phyloP scores from a whole-genome alignment of 371 early-diverging fungal genomes.

The Mucor indicus region DNA sequence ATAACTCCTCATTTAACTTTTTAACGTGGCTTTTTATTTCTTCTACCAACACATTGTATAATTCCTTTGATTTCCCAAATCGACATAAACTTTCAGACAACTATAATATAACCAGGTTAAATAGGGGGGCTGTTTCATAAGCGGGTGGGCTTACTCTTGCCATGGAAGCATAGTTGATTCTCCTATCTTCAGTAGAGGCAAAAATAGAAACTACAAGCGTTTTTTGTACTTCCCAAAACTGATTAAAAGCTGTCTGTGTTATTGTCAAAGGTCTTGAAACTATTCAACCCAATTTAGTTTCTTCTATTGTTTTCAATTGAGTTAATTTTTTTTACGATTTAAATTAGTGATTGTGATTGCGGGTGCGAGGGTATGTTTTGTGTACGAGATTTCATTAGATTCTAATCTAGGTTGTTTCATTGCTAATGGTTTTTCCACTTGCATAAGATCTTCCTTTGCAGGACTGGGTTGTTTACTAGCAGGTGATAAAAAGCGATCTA shows the following conservation, averaged over 20 bases:
- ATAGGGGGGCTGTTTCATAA: too few relatives aligned
- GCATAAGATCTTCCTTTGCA: slow-evolving; percentile 10
- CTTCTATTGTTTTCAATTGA: background rate
- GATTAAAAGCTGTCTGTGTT: slow-evolving; percentile 59
- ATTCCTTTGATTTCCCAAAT: slow-evolving; percentile 62
- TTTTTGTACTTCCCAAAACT: slow-evolving; percentile 62
- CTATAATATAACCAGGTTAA: background rate
- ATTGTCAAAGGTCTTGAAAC: slow-evolving; percentile 56
- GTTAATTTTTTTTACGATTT: slow-evolving; percentile 44
- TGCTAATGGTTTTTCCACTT: background rate
- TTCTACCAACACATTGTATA: slow-evolving; percentile 60
- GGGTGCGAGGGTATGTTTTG: slow-evolving; percentile 3
- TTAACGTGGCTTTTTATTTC: slow-evolving; percentile 46
- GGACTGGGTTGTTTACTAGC: background rate
- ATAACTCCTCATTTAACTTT: background rate
- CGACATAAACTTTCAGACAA: slow-evolving; percentile 79
- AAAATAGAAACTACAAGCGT: too few relatives aligned
- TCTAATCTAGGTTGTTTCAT: too few relatives aligned
- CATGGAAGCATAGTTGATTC: slow-evolving; percentile 1
- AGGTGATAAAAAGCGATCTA: slow-evolving; percentile 3
- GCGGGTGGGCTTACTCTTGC: background rate
- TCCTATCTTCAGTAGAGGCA: background rate
- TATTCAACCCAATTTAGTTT: background rate
- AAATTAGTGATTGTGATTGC: slow-evolving; percentile 64
- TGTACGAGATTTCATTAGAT: too few relatives aligned